A percentile compares a stretch with the other conserved stretches of the same genome.
Evolutionary conservation across 1,139 yeast species (phyloP).

Genomic region (Geotrichum macrosporum): DNA sequence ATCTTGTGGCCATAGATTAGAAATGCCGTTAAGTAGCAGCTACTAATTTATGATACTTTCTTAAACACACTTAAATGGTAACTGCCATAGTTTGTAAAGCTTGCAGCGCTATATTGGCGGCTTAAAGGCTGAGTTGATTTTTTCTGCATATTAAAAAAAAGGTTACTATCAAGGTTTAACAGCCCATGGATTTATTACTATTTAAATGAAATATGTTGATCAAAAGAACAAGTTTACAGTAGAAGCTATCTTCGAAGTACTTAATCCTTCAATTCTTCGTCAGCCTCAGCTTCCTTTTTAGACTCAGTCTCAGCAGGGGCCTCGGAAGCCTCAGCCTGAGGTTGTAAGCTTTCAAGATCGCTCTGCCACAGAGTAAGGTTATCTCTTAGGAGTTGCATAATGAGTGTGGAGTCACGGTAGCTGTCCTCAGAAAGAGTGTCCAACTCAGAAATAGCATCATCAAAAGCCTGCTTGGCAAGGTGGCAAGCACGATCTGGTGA

Average conservation of each 20-base stretch:
- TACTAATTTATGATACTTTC: too few relatives aligned
- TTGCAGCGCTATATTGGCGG: too few relatives aligned
- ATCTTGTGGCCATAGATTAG: too few relatives aligned
- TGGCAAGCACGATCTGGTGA: slow-evolving; percentile 99
- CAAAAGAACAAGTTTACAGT: not conserved
- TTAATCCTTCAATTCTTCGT: slow-evolving; percentile 16
- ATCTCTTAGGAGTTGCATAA: slow-evolving; percentile 98
- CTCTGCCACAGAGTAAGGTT: slow-evolving; percentile 98
- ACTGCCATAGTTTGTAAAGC: too few relatives aligned
- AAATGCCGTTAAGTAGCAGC: too few relatives aligned
- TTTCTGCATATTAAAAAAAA: too few relatives aligned
- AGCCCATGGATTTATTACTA: too few relatives aligned
- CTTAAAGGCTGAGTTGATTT: too few relatives aligned
- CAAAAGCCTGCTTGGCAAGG: slow-evolving; percentile 98
- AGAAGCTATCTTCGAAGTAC: too few relatives aligned
- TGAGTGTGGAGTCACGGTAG: slow-evolving; percentile 95
- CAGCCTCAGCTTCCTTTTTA: slow-evolving; percentile 28
- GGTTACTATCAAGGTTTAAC: too few relatives aligned
- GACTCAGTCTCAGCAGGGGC: slow-evolving; percentile 22
- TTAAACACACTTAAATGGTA: too few relatives aligned
- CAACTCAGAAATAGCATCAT: slow-evolving; percentile 98
- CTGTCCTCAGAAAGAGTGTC: slow-evolving; percentile 98
- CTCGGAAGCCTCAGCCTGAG: slow-evolving; percentile 11
- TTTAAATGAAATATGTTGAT: slow-evolving; percentile 2
- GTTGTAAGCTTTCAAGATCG: slow-evolving; percentile 34